These are phyloP conservation scores for Recurvomyces mirabilis DNA, from an alignment of 495 filamentous ascomycete species.

Conservation along the genomic window DNA sequence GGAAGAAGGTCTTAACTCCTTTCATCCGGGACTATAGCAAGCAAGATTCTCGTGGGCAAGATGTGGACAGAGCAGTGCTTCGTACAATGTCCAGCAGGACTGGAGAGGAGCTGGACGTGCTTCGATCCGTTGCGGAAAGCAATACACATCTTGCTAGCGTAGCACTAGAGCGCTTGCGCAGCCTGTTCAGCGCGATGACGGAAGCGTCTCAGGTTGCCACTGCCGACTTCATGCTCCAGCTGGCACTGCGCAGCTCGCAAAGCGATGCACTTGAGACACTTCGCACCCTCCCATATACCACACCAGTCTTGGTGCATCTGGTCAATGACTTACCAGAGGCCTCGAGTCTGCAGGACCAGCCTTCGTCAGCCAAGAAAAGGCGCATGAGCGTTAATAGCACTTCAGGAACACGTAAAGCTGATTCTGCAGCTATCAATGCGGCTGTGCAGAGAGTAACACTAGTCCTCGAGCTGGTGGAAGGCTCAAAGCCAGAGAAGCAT, in stretches of 20 bases:
- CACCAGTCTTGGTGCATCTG: conserved; percentile 56
- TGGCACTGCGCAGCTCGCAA: conserved; percentile 31
- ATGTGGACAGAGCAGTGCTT: conserved; percentile 49
- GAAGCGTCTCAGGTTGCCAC: conserved; percentile 40
- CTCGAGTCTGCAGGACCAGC: conserved; percentile 49
- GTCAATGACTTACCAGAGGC: conserved; percentile 57
- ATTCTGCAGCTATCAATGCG: conserved; percentile 45
- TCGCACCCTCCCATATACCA: conserved; percentile 54
- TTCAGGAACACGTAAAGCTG: conserved; percentile 31
- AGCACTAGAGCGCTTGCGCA: conserved; percentile 52
- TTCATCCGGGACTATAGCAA: conserved; percentile 53
- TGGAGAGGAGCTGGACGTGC: conserved; percentile 48
- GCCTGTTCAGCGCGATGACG: conserved; percentile 61
- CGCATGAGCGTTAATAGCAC: conserved; percentile 58
- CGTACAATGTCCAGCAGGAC: conserved; percentile 56
- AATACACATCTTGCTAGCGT: conserved; percentile 40
- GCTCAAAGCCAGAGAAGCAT: conserved; percentile 57
- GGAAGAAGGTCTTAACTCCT: conserved; percentile 59
- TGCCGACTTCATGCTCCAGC: conserved; percentile 49
- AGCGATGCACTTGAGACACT: conserved; percentile 56
- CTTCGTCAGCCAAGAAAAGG: conserved; percentile 60
- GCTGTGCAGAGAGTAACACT: conserved; percentile 66
- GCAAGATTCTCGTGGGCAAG: conserved; percentile 30
- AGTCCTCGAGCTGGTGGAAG: conserved; percentile 77
- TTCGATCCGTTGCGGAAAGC: conserved; percentile 36